These are phyloP conservation scores for Pinus taeda DNA, from an alignment of 75 land plant genomes.

Conservation along the genomic window DNA sequence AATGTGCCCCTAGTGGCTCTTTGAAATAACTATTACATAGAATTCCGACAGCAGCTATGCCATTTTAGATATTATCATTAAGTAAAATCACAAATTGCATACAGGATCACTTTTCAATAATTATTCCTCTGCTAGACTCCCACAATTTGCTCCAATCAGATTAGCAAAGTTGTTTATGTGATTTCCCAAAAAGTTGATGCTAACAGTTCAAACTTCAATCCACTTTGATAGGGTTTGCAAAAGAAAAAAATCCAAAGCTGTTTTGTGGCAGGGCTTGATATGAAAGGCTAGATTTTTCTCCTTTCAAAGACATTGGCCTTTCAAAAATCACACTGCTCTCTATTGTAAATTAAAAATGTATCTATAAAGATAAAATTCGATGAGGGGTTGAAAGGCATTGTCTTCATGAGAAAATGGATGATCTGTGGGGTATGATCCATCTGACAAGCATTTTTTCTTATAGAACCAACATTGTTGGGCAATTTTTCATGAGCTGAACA, in stretches of 20 bases:
- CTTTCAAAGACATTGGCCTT: background rate
- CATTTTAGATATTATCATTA: background rate
- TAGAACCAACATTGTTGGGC: too few relatives aligned
- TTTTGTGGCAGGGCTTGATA: background rate
- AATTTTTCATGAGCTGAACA: too few relatives aligned
- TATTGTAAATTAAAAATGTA: background rate
- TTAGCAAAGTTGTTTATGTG: background rate
- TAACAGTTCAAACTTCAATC: background rate
- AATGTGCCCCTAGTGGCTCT: too few relatives aligned
- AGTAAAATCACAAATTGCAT: background rate
- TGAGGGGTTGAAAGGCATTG: too few relatives aligned
- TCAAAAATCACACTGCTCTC: background rate
- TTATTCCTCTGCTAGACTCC: too few relatives aligned
- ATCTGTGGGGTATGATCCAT: too few relatives aligned
- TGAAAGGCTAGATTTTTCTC: background rate
- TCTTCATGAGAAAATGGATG: too few relatives aligned
- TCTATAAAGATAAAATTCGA: background rate
- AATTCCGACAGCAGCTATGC: background rate
- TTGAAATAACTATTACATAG: background rate
- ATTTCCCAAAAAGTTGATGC: background rate
- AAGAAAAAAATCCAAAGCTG: background rate
- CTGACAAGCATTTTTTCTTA: too few relatives aligned
- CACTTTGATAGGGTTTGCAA: background rate
- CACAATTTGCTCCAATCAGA: background rate
- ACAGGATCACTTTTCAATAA: too few relatives aligned